Percentiles rank a stretch among this genome's conserved stretches.
phyloP scores from a whole-genome alignment of 176 grass and related monocot species.

The Musa beccarii region DNA sequence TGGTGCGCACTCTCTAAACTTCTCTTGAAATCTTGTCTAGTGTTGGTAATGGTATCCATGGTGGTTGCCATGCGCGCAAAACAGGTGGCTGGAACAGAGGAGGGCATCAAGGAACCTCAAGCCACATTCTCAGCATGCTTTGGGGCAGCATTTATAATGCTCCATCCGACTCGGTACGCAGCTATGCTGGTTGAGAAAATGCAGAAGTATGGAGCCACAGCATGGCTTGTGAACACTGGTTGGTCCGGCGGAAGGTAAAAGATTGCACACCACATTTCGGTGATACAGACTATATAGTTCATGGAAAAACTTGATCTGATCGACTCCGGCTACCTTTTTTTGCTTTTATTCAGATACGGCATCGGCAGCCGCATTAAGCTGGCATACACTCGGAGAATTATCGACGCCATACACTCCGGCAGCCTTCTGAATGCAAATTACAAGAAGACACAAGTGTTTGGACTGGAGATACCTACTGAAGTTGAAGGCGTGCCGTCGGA shows the following conservation, averaged over 20 bases:
- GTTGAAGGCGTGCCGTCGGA: conserved; percentile 72
- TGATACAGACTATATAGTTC: too few relatives aligned
- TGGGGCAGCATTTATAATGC: conserved; percentile 96
- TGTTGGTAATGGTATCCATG: too few relatives aligned
- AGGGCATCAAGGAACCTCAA: conserved; percentile 95
- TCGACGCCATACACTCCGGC: conserved; percentile 95
- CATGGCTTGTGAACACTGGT: conserved; percentile 96
- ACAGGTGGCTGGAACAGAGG: conserved; percentile 85
- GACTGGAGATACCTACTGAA: conserved; percentile 76
- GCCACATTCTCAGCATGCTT: conserved; percentile 97
- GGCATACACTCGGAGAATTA: conserved; percentile 75
- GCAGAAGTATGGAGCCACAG: conserved; percentile 83
- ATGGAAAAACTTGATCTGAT: not conserved
- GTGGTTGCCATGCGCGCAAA: not conserved
- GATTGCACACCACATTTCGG: not conserved
- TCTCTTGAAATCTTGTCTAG: not conserved
- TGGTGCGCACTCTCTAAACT: conserved; percentile 25
- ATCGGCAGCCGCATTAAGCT: conserved; percentile 85
- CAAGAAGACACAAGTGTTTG: conserved; percentile 80
- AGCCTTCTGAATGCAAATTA: conserved; percentile 70
- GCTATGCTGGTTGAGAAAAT: conserved; percentile 97
- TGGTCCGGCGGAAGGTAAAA: conserved; percentile 90
- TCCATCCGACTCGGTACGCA: conserved; percentile 92
- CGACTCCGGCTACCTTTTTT: not conserved
- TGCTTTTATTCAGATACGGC: conserved; percentile 47